Conservation (phyloP, 495 filamentous ascomycete species). For the Neurospora intermedia region DNA sequence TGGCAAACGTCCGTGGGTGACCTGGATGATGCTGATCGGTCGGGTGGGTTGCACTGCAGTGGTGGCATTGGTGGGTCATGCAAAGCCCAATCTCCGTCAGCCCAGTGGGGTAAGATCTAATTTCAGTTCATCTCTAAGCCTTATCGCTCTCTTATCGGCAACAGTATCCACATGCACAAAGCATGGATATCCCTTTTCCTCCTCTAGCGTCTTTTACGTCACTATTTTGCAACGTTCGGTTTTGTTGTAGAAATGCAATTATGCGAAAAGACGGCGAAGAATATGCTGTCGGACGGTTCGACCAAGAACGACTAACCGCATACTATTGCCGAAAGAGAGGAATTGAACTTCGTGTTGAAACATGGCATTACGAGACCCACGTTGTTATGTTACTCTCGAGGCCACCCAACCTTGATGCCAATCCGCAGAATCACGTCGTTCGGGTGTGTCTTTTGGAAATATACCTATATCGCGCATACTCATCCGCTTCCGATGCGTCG, state of each 20-base stretch:
- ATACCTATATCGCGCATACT: too few species aligned
- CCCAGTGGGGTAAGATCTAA: not conserved
- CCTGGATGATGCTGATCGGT: not conserved
- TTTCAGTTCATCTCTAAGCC: not conserved
- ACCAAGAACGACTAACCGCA: not conserved
- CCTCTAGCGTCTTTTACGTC: not conserved
- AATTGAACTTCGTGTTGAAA: not conserved
- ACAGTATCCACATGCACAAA: not conserved
- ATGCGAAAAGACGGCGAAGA: not conserved
- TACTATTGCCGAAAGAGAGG: not conserved
- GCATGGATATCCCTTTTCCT: not conserved
- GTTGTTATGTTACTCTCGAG: not conserved
- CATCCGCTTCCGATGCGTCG: not conserved
- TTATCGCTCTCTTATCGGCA: not conserved
- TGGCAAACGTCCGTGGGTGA: not conserved
- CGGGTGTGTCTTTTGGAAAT: not conserved
- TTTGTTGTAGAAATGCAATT: not conserved
- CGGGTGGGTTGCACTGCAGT: not conserved
- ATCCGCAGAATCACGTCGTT: not conserved
- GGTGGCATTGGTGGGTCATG: not conserved
- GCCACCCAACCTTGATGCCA: not conserved
- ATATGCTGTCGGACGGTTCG: not conserved
- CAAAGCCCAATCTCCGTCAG: not conserved
- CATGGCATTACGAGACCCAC: not conserved
- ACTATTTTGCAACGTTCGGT: not conserved